Evolutionary conservation across 2,329 filamentous ascomycete genomes (phyloP), one percentile per base, ranked within the genome.

Genomic region (Colletotrichum camelliae): DNA sequence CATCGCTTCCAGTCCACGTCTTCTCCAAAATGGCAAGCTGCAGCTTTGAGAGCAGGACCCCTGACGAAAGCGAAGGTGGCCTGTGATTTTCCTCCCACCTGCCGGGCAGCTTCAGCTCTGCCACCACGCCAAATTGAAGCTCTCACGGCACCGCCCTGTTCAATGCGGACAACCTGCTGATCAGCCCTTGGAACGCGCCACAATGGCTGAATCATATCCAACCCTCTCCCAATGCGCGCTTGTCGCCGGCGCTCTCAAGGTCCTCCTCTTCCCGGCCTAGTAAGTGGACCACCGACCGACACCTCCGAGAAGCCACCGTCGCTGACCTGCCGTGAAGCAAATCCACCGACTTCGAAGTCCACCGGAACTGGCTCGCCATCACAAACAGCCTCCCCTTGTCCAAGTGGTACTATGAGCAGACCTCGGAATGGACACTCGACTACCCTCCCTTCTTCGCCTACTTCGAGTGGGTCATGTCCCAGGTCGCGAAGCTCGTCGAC

Each of bases 381-480:
- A 98, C 97, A 6, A 90, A 98, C 86, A 98, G 94, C 77, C 90
- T 98, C 24, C 95, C 96, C 4, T 86, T 96, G 67, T 92, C 94
- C 84, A 89, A 97, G 79, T 99, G 97, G 97, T 99, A 99, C 86
- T 96, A 94, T 83, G 97, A 99, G 89, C 94, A 96, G 87, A 98
- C 96, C 3, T 99, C 97, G 75, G 95, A 98, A 95, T 99, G 97
- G 97, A 99, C 97, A 0, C 93, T 99, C 82, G 97, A 99, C 87
- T 99, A 99, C 83, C 97, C 97, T 37, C 97, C 97, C 9, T 98
- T 98, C 87, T 99, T 99, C 83, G 97, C 97, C 79, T 96, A 94
- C 83, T 98, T 98, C 86, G 97, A 99, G 89, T 98, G 95, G 95
- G 83, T 93, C 60, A 89, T 99, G 80, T 97, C 96, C 62, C 94